These are phyloP conservation scores for Cutaneotrichosporon spelunceum DNA, from an alignment of 1,284 basidiomycete genomes.

Conservation along the genomic window DNA sequence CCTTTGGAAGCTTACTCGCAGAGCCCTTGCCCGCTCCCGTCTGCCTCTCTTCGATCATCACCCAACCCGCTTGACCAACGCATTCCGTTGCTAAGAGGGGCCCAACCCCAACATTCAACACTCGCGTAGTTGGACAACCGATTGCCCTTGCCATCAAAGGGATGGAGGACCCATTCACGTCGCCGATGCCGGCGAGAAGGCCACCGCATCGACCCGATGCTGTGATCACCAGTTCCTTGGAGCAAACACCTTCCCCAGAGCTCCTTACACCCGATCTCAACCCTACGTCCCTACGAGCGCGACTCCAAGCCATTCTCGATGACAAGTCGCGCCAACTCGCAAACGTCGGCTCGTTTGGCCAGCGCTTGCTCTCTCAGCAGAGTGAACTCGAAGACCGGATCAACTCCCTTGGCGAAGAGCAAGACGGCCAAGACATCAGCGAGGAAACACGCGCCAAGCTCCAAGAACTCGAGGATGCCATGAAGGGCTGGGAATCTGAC, in stretches of 20 bases:
- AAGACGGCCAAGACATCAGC: slow-evolving; percentile 55
- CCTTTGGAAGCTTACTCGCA: not conserved
- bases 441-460: slow-evolving; percentile 66
- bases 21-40: not conserved
- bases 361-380: slow-evolving; percentile 84
- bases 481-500: slow-evolving; percentile 75
- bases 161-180: slow-evolving; percentile 42
- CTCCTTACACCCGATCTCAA: slow-evolving; percentile 27
- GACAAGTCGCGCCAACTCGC: slow-evolving; percentile 84
- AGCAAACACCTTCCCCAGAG: slow-evolving; percentile 20
- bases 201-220: slow-evolving; percentile 26
- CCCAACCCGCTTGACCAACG: not conserved
- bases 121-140: not conserved
- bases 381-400: slow-evolving; percentile 85
- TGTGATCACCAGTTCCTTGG: slow-evolving; percentile 26
- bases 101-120: not conserved
- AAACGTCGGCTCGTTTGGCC: slow-evolving; percentile 81
- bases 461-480: slow-evolving; percentile 70
- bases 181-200: slow-evolving; percentile 14
- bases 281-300: slow-evolving; percentile 34
- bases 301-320: slow-evolving; percentile 76
- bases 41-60: not conserved
- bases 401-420: slow-evolving; percentile 65
- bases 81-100: not conserved
- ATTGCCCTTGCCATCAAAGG: not conserved